These are phyloP conservation scores for Vanderwaltozyma verrucispora DNA, from an alignment of 805 yeast species.

Conservation along the genomic window DNA sequence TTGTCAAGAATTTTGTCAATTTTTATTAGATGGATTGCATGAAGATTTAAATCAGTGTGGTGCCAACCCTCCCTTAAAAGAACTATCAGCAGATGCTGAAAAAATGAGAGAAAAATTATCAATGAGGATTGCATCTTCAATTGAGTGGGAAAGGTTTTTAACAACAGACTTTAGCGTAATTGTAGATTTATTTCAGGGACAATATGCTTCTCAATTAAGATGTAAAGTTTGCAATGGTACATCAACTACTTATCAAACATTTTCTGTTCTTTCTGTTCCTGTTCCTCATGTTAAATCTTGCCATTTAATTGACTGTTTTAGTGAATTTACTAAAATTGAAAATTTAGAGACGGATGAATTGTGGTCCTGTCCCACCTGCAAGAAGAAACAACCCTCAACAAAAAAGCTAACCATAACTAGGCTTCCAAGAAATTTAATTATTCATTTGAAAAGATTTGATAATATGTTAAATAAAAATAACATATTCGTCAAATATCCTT, in stretches of 20 bases:
- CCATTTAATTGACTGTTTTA: slow-evolving; percentile 54
- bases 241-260: slow-evolving; percentile 81
- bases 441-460: slow-evolving; percentile 78
- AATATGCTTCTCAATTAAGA: slow-evolving; percentile 63
- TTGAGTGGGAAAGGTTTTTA: slow-evolving; percentile 89
- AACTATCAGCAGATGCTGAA: slow-evolving; percentile 64
- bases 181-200: slow-evolving; percentile 84
- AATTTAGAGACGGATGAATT: slow-evolving; percentile 67
- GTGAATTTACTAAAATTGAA: slow-evolving; percentile 70
- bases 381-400: slow-evolving; percentile 49
- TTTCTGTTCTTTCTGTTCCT: slow-evolving; percentile 71
- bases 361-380: slow-evolving; percentile 79
- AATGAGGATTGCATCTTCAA: slow-evolving; percentile 69
- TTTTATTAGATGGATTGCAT: slow-evolving; percentile 79
- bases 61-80: slow-evolving; percentile 41
- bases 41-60: slow-evolving; percentile 78
- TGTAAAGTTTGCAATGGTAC: slow-evolving; percentile 67
- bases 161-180: slow-evolving; percentile 72
- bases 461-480: slow-evolving; percentile 41
- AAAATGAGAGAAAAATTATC: slow-evolving; percentile 59
- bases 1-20: slow-evolving; percentile 86
- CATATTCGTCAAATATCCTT: slow-evolving; percentile 58
- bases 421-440: slow-evolving; percentile 64
- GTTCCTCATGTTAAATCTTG: slow-evolving; percentile 42
- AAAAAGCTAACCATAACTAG: slow-evolving; percentile 68